Conservation (phyloP, 306 rosid species). For the Dalbergia oliveri region DNA sequence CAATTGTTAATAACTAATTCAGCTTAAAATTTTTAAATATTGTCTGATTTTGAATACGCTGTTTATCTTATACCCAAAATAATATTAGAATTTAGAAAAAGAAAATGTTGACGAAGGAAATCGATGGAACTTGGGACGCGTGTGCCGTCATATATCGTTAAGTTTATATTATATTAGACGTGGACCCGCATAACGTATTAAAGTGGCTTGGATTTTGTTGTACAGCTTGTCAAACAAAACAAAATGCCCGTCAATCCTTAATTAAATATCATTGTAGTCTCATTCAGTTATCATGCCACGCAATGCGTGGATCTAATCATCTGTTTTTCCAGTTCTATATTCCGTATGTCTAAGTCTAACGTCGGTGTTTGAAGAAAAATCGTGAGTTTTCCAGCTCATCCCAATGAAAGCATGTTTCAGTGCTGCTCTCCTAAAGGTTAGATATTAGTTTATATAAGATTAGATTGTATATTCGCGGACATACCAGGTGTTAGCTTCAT, state of each 20-base stretch:
- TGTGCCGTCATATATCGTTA: not conserved
- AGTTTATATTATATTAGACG: not conserved
- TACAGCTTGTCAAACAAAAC: not conserved
- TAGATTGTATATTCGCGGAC: not conserved
- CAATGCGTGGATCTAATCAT: constrained; percentile 9
- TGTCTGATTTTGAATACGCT: not conserved
- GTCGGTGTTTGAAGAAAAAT: not conserved
- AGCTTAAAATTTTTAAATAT: not conserved
- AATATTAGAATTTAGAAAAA: not conserved
- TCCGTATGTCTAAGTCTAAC: not conserved
- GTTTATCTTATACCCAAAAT: not conserved
- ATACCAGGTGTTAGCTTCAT: too few species aligned
- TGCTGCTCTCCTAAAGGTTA: not conserved
- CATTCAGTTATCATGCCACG: constrained; percentile 36
- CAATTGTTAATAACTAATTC: not conserved
- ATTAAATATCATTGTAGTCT: constrained; percentile 36
- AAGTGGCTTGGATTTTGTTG: not conserved
- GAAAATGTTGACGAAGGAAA: not conserved
- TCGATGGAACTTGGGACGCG: not conserved
- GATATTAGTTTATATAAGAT: not conserved
- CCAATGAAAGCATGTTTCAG: not conserved
- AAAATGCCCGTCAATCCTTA: constrained; percentile 8
- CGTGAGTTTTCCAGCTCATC: not conserved
- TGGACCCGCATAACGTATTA: not conserved
- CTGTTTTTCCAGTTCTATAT: not conserved